These are phyloP conservation scores for Trichophyton benhamiae DNA, from an alignment of 2,329 filamentous ascomycete species.

Conservation along the genomic window DNA sequence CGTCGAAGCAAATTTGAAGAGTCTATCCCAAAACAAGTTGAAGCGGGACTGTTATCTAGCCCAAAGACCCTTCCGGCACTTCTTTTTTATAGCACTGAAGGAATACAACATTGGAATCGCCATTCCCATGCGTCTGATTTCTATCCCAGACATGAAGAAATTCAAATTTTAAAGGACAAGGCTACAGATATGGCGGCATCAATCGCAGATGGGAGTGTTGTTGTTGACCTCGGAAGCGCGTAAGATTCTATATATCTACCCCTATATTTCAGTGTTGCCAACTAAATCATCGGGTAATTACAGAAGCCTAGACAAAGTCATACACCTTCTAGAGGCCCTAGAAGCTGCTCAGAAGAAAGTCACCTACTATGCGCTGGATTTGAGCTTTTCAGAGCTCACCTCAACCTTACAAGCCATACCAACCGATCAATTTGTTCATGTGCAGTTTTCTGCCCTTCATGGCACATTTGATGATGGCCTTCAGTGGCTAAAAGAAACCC, in stretches of 20 bases:
- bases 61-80: neutral
- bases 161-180: neutral
- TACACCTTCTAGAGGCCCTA: neutral
- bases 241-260: neutral
- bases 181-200: neutral
- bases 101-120: constrained; percentile 2
- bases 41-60: neutral
- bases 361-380: neutral
- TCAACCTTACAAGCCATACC: neutral
- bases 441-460: neutral
- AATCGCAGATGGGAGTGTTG: neutral
- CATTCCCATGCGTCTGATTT: neutral
- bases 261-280: neutral
- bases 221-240: constrained; percentile 1
- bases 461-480: neutral
- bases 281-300: neutral
- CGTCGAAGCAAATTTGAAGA: constrained; percentile 1
- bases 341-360: neutral
- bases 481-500: neutral
- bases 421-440: neutral
- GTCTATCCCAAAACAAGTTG: neutral
- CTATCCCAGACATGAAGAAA: neutral
- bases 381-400: neutral
- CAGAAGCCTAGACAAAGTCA: constrained; percentile 1
- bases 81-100: neutral